Conservation (phyloP, 306 rosid genomes). For the Casuarina glauca region DNA sequence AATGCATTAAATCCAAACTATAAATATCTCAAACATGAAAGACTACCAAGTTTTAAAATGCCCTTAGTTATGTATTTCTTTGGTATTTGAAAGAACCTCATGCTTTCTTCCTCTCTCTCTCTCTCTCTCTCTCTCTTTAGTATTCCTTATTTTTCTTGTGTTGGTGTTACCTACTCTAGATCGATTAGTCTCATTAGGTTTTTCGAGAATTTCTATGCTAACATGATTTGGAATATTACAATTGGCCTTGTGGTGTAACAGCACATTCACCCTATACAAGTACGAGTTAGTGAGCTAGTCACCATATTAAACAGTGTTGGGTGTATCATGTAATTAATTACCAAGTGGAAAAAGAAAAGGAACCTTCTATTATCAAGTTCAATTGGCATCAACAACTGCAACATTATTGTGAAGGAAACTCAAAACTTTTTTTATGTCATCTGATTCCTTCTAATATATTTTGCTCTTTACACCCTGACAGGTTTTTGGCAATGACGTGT, state of each 20-base stretch:
- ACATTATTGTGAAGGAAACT: constrained; percentile 14
- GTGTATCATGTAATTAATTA: neutral
- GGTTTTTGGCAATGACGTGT: constrained; percentile 60
- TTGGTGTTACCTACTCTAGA: neutral
- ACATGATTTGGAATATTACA: neutral
- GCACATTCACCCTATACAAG: neutral
- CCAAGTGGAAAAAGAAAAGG: neutral
- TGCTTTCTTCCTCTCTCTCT: neutral
- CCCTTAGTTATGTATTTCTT: neutral
- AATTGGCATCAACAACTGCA: constrained; percentile 5
- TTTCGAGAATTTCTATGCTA: neutral
- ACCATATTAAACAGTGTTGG: neutral
- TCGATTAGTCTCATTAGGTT: neutral
- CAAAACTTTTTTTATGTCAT: constrained; percentile 4
- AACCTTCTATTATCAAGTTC: neutral
- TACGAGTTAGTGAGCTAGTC: neutral
- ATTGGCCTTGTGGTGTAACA: neutral
- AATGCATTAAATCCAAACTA: neutral
- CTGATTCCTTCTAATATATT: constrained; percentile 18
- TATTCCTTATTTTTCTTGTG: neutral
- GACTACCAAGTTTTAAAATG: neutral
- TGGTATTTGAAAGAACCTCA: neutral
- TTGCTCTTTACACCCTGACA: constrained; percentile 30
- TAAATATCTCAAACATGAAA: neutral
- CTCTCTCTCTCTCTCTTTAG: too few relatives aligned